Evolutionary conservation across 106 monocot genomes (phyloP).

Genomic region (Posidonia australis): DNA sequence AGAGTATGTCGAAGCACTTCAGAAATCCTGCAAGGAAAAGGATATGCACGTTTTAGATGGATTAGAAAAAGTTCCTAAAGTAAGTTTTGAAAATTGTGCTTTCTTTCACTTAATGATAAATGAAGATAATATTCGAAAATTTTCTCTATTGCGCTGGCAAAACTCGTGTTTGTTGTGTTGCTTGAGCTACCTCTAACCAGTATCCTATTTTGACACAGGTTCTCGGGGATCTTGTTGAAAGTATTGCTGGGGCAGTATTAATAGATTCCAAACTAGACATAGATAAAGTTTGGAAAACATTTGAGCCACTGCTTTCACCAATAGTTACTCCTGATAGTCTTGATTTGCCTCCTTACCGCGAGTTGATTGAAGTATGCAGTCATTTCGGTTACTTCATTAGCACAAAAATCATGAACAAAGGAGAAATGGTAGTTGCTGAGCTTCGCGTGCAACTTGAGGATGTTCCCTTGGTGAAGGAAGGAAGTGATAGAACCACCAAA

Average conservation of each 20-base stretch:
- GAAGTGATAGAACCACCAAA: slow-evolving; percentile 37
- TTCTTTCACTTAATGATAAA: background rate
- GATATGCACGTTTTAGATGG: slow-evolving; percentile 6
- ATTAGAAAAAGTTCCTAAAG: slow-evolving; percentile 54
- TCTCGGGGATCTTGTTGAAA: slow-evolving; percentile 89
- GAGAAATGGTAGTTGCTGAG: slow-evolving; percentile 33
- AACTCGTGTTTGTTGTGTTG: background rate
- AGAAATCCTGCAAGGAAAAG: slow-evolving; percentile 16
- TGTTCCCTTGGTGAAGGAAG: slow-evolving; percentile 34
- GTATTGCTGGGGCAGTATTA: slow-evolving; percentile 81
- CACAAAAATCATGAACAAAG: slow-evolving; percentile 24
- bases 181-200: background rate
- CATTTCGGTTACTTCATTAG: slow-evolving; percentile 54
- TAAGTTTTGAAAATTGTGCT: slow-evolving; percentile 8
- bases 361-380: slow-evolving; percentile 57
- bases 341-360: slow-evolving; percentile 55
- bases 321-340: slow-evolving; percentile 77
- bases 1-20: slow-evolving; percentile 34
- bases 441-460: slow-evolving; percentile 64
- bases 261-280: slow-evolving; percentile 63
- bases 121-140: background rate
- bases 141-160: background rate
- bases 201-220: slow-evolving; percentile 29
- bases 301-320: slow-evolving; percentile 75
- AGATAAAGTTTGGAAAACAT: slow-evolving; percentile 51